These are phyloP conservation scores for Nemania sp. DNA, from an alignment of 2,329 filamentous ascomycete species.

Conservation along the genomic window DNA sequence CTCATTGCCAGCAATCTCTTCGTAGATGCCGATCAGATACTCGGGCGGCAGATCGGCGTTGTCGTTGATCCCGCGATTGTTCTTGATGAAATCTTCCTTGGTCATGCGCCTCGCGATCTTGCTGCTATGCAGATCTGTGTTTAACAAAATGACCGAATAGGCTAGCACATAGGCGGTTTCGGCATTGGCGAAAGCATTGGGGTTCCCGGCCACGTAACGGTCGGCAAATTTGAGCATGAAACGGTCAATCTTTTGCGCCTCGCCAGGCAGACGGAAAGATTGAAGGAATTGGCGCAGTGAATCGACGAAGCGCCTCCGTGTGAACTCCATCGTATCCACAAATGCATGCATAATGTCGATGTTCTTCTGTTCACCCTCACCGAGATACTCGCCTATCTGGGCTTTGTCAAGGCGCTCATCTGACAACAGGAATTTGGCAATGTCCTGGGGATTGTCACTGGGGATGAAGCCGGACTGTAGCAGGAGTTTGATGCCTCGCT, in stretches of 20 bases:
- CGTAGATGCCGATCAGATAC: constrained; percentile 85
- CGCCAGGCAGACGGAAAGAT: constrained; percentile 90
- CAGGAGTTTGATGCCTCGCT: constrained; percentile 84
- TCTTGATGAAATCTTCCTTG: constrained; percentile 97
- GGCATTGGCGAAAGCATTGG: constrained; percentile 95
- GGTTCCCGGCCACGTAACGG: constrained; percentile 91
- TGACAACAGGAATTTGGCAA: constrained; percentile 78
- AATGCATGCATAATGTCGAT: constrained; percentile 99
- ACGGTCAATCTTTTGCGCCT: constrained; percentile 98
- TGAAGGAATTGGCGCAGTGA: constrained; percentile 89
- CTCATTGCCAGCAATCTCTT: constrained; percentile 88
- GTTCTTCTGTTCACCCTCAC: constrained; percentile 89
- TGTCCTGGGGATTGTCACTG: constrained; percentile 76
- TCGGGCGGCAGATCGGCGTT: constrained; percentile 90
- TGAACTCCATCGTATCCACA: constrained; percentile 93
- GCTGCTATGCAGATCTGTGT: constrained; percentile 90
- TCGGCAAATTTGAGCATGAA: constrained; percentile 99
- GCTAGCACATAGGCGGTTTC: constrained; percentile 96
- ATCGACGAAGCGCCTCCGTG: constrained; percentile 88
- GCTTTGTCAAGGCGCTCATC: constrained; percentile 90
- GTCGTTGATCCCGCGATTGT: constrained; percentile 98
- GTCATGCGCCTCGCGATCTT: constrained; percentile 89
- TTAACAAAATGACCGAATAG: constrained; percentile 95
- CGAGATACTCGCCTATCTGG: constrained; percentile 89
- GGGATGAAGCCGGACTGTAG: constrained; percentile 85